Evolutionary conservation across 108 stramenopile species (phyloP).

Genomic region (Ochromonas danica): DNA sequence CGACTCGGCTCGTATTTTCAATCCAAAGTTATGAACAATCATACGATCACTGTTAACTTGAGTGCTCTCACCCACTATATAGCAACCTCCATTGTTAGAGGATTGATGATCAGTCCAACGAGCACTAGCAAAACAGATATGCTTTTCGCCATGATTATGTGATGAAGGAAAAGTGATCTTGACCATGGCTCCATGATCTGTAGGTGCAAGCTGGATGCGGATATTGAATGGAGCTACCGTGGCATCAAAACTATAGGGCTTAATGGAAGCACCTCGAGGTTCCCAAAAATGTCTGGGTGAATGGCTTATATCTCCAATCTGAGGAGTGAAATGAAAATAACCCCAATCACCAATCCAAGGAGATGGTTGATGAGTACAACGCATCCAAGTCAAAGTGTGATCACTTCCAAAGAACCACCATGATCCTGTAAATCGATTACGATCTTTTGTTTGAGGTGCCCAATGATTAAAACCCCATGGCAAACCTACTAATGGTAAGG

Average conservation of each 20-base stretch:
- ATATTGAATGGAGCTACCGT: constrained; percentile 28
- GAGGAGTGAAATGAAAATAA: constrained; percentile 27
- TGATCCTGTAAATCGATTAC: not conserved
- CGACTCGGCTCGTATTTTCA: not conserved
- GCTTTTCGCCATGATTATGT: constrained; percentile 2
- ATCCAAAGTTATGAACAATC: not conserved
- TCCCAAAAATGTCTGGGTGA: constrained; percentile 27
- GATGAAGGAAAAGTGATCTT: constrained; percentile 20
- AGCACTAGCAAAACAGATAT: constrained; percentile 21
- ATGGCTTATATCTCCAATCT: constrained; percentile 23
- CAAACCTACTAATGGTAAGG: constrained; percentile 37
- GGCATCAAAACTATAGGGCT: constrained; percentile 12
- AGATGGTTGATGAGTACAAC: constrained; percentile 47
- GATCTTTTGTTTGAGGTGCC: constrained; percentile 24
- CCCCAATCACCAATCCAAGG: constrained; percentile 49
- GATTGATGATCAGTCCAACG: not conserved
- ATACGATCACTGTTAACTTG: constrained; percentile 11
- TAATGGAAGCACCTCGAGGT: constrained; percentile 19
- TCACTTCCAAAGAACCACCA: constrained; percentile 42
- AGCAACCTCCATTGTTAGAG: not conserved
- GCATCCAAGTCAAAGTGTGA: constrained; percentile 37
- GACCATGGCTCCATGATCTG: constrained; percentile 29
- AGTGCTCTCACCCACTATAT: not conserved
- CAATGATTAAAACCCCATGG: constrained; percentile 45
- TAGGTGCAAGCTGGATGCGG: constrained; percentile 29